Evolutionary conservation across 768 basidiomycete species (phyloP), one percentile per base, ranked within the genome.

Genomic region (Rhodotorula kratochvilovae): DNA sequence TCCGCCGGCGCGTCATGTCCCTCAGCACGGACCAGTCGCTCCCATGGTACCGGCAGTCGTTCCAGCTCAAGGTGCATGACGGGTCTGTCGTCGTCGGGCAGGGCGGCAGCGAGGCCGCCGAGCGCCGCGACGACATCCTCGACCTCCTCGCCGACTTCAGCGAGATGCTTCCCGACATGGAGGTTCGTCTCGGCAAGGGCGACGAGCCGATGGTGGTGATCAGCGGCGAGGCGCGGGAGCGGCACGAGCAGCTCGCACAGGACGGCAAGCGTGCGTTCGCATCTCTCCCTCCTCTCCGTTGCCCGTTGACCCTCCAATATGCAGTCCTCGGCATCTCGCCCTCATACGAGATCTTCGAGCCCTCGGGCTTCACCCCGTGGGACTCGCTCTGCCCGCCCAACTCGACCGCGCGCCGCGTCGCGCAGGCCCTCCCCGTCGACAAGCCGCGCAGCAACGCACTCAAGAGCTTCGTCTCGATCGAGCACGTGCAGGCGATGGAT

Each of bases 401-500:
- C 48, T 77, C 78, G 15, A 61, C 75, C 31, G 61, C 77, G 2
- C 70, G 78, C 0, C 45, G 63, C 7, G 29, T 54, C 25, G 63
- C 66, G 0, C 48, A 62, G 25, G n/a, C 29, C 3, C 45, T 57
- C 25, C 57, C 51, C 21, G 67, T 45, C 55, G 71, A 62, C 63
- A 56, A 39, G 17, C 76, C 59, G 57, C 51, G 1, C 10, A 50
- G 51, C 43, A 19, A 50, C n/a, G 39, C 23, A 46, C 53, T 59
- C 46, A 54, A 2, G 12, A 73, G 76, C 46, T 76, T 71, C 42
- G 79, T 82, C 70, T 57, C 81, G 46, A 60, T 76, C 25, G 72
- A 79, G 61, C 80, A 81, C 43, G 25, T 29, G 3, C 55, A 43
- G 1, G 46, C 77, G 29, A 79, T 80, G 77, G 80, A 81, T 66